Evolutionary conservation across 2,329 filamentous ascomycete genomes (phyloP).

Genomic region (Chaetomium olivaceum): DNA sequence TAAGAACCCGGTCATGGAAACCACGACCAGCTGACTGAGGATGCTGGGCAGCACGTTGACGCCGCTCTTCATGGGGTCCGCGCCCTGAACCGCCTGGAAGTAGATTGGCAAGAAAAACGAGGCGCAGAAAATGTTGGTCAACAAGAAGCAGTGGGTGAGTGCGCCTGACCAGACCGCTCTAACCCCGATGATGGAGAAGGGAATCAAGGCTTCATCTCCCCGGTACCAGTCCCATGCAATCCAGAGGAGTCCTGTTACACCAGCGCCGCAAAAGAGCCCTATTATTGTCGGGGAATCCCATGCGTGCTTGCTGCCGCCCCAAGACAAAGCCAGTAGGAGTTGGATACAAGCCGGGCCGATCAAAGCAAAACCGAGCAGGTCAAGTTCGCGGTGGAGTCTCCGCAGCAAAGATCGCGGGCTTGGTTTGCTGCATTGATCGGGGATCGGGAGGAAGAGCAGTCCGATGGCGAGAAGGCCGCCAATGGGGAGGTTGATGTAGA

Average conservation of each 20-base stretch:
- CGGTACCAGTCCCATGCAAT: conserved; percentile 44
- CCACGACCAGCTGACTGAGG: conserved; percentile 30
- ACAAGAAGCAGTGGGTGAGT: conserved; percentile 30
- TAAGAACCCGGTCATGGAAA: conserved; percentile 31
- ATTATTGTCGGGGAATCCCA: conserved; percentile 45
- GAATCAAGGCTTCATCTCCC: conserved; percentile 35
- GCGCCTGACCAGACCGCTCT: conserved; percentile 32
- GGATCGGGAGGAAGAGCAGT: conserved; percentile 40
- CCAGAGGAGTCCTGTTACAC: conserved; percentile 39
- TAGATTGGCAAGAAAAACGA: conserved; percentile 41
- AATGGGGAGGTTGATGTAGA: conserved; percentile 51
- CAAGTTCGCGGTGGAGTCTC: conserved; percentile 40
- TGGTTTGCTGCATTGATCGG: conserved; percentile 40
- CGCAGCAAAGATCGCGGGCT: conserved; percentile 33
- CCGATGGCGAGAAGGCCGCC: conserved; percentile 41
- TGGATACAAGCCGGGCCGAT: conserved; percentile 46
- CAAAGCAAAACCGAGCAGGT: conserved; percentile 45
- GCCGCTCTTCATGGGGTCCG: conserved; percentile 38
- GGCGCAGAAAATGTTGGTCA: conserved; percentile 30
- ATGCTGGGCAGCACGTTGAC: conserved; percentile 38
- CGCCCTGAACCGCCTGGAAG: conserved; percentile 41
- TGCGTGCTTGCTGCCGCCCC: conserved; percentile 42
- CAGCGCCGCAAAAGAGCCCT: conserved; percentile 44
- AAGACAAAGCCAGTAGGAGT: conserved; percentile 50
- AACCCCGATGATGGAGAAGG: conserved; percentile 32